These are phyloP conservation scores for Saururus chinensis DNA, from an alignment of 164 flowering plant genomes.

Conservation along the genomic window DNA sequence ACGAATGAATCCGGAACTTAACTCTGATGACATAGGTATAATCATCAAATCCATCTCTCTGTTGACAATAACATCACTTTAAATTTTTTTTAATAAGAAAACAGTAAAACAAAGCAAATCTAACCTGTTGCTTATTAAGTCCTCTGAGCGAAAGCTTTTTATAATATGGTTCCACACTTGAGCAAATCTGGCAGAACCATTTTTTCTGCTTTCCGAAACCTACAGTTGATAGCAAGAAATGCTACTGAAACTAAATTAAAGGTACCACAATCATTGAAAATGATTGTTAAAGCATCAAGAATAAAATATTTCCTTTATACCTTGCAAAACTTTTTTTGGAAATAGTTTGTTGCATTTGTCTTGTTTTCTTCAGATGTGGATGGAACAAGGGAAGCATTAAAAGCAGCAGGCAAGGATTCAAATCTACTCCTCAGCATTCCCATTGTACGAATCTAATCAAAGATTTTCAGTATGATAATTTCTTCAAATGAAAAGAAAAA, in stretches of 20 bases:
- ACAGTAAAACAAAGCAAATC: neutral
- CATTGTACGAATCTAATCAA: slow-evolving; percentile 64
- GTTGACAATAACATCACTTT: slow-evolving; percentile 5
- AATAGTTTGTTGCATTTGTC: slow-evolving; percentile 21
- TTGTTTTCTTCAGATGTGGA: slow-evolving; percentile 25
- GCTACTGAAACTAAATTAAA: neutral
- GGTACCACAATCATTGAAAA: too few relatives aligned
- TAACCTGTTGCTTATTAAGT: slow-evolving; percentile 85
- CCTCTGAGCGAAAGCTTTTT: slow-evolving; percentile 63
- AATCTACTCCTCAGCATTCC: slow-evolving; percentile 86
- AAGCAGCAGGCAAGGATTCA: slow-evolving; percentile 69
- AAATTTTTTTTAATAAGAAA: neutral
- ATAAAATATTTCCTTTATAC: slow-evolving; percentile 12
- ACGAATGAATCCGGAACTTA: slow-evolving; percentile 35
- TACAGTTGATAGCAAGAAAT: slow-evolving; percentile 8
- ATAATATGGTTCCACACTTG: slow-evolving; percentile 86
- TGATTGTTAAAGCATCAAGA: neutral
- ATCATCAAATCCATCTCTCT: slow-evolving; percentile 92
- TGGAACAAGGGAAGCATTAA: slow-evolving; percentile 54
- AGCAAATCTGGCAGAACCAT: slow-evolving; percentile 49
- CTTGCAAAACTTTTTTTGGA: slow-evolving; percentile 26
- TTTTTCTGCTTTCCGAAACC: slow-evolving; percentile 34
- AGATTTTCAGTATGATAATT: neutral
- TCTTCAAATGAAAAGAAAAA: neutral
- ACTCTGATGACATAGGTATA: slow-evolving; percentile 56